Evolutionary conservation across 352 stramenopile genomes (phyloP).

Genomic region (Phytopythium montanum): DNA sequence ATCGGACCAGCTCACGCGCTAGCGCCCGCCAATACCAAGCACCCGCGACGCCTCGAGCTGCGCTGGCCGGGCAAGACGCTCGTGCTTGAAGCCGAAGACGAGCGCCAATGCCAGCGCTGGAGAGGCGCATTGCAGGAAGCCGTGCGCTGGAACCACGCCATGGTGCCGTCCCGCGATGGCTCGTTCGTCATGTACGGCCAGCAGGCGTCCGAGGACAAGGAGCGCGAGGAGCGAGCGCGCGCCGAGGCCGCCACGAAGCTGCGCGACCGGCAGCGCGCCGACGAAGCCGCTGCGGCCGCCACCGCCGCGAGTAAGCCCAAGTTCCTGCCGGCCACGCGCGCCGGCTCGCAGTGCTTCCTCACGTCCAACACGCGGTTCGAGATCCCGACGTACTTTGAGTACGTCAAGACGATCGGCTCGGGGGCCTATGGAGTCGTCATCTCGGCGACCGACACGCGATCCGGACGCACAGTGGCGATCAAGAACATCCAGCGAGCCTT

Average conservation of each 20-base stretch:
- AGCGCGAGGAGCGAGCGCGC: conserved; percentile 65
- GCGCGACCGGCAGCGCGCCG: conserved; percentile 65
- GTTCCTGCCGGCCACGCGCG: conserved; percentile 65
- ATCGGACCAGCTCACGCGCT: conserved; percentile 71
- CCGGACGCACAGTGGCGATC: conserved; percentile 64
- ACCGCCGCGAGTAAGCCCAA: conserved; percentile 82
- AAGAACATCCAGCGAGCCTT: conserved; percentile 96
- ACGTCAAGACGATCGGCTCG: conserved; percentile 86
- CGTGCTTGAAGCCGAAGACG: conserved; percentile 68
- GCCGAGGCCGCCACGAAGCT: conserved; percentile 72
- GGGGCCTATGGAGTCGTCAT: conserved; percentile 92
- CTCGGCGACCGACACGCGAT: conserved; percentile 46
- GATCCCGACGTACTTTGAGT: conserved; percentile 73
- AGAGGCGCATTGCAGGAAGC: conserved; percentile 74
- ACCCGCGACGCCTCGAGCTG: conserved; percentile 63
- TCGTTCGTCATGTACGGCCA: conserved; percentile 80
- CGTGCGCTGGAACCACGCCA: conserved; percentile 85
- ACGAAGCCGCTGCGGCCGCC: conserved; percentile 52
- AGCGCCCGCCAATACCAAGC: conserved; percentile 49
- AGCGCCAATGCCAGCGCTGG: conserved; percentile 51
- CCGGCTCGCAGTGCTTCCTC: conserved; percentile 77
- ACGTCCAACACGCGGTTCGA: conserved; percentile 85
- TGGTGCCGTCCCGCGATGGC: conserved; percentile 77
- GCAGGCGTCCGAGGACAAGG: conserved; percentile 66
- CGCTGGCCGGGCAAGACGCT: conserved; percentile 70